Base-by-base conservation (phyloP, 148 eudicot genomes). In the Spergularia bocconei region DNA sequence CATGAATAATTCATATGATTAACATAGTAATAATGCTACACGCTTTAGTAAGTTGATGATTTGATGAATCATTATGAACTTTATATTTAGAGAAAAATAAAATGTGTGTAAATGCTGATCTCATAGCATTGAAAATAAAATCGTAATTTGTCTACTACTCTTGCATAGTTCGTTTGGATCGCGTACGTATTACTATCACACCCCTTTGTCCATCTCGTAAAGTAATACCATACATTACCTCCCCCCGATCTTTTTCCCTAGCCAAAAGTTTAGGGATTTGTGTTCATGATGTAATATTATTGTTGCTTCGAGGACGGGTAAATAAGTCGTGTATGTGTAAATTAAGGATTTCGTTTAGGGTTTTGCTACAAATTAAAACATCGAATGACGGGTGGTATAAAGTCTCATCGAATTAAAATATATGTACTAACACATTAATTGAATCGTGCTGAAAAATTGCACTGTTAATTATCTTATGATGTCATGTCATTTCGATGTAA, bases 71-170 rank as follows among this genome's bases (percentile, higher is more conserved):
- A 41, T 57, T 55, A 57, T 23, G 58, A 77, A 51, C 38, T 76
- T 67, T 67, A 51, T n/a, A 50, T 67, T 48, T 13, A 48, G 39
- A 8, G 10, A n/a, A 75, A 21, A 15, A 67, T 15, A 14, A 41
- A n/a, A 71, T 36, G 59, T 16, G n/a, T 52, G 59, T 23, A 66
- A 21, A 60, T 41, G 74, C 13, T 70, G 69, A 76, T 57, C 63
- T 76, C 72, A 67, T 36, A 7, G 14, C 51, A 12, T 69, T 76
- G 73, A 76, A 33, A 67, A 39, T 13, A 29, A 29, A 29, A 29
- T 47, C 53, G 15, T 69, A 4, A 67, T 52, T 2, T 21, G 58
- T 23, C 55, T 36, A 15, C 16, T 39, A 55, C 44, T 29, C 33
- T n/a, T 19, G 21, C 51, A 61, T 48, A 65, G 20, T 38, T 65